phyloP scores from a whole-genome alignment of 495 filamentous ascomycete species.

The Penicillium canescens region DNA sequence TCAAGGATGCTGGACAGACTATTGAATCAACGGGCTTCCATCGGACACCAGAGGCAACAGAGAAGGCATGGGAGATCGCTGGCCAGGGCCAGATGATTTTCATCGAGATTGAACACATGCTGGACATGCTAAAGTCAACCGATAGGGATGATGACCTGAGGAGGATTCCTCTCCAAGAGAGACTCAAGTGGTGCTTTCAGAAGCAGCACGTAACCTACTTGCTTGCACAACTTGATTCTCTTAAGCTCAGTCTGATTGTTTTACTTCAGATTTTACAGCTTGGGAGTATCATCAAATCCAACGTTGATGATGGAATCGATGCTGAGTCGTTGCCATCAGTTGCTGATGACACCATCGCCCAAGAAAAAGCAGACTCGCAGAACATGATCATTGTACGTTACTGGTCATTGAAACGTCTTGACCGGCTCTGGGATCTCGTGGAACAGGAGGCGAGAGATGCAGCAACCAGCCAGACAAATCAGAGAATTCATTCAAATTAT shows the following conservation, averaged over 20 bases:
- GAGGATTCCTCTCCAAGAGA: conserved; percentile 35
- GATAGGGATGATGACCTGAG: conserved; percentile 32
- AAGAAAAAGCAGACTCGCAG: conserved; percentile 46
- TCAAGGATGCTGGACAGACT: conserved; percentile 40
- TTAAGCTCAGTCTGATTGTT: conserved; percentile 46
- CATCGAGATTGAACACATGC: conserved; percentile 46
- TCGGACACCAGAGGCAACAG: conserved; percentile 30
- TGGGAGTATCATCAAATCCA: conserved; percentile 25
- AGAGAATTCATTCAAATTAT: conserved; percentile 25
- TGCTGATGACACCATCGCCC: conserved; percentile 33
- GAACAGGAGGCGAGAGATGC: conserved; percentile 37
- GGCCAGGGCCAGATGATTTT: conserved; percentile 42
- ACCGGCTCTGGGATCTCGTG: conserved; percentile 39
- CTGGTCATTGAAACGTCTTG: conserved; percentile 43
- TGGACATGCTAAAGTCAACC: conserved; percentile 37
- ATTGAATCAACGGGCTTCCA: conserved; percentile 30
- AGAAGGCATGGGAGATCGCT: conserved; percentile 43
- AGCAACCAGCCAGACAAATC: conserved; percentile 25
- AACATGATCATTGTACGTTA: conserved; percentile 51
- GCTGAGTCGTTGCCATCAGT: neutral
- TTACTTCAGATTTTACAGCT: conserved; percentile 43
- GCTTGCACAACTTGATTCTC: conserved; percentile 44
- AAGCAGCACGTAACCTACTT: conserved; percentile 47
- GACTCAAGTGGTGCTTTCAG: conserved; percentile 45
- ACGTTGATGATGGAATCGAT: neutral